Evolutionary conservation across 192 early-diverging fungal genomes (phyloP).

Genomic region (Helicostylum pulchrum): DNA sequence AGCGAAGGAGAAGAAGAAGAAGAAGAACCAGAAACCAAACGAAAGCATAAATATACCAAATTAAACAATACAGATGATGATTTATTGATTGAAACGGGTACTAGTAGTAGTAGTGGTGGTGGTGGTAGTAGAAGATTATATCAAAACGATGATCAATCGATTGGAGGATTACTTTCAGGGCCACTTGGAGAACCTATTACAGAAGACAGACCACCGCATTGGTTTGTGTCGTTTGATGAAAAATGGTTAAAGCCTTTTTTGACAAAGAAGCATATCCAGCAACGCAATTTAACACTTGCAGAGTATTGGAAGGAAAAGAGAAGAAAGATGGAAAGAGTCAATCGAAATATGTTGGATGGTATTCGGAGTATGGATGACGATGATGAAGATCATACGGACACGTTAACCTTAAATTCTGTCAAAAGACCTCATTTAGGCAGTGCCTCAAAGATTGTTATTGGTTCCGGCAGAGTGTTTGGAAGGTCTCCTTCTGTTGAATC

Average conservation of each 20-base stretch:
- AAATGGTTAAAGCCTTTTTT: constrained; percentile 80
- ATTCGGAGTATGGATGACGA: constrained; percentile 3
- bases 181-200: constrained; percentile 36
- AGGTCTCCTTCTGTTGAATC: constrained; percentile 22
- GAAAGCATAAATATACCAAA: background rate
- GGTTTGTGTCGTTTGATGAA: constrained; percentile 85
- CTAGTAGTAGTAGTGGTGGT: background rate
- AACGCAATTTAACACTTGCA: constrained; percentile 29
- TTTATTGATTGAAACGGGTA: constrained; percentile 9
- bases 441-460: constrained; percentile 19
- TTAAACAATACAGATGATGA: background rate
- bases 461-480: constrained; percentile 35
- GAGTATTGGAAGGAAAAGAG: constrained; percentile 36
- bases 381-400: constrained; percentile 13
- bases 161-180: constrained; percentile 34
- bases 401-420: constrained; percentile 24
- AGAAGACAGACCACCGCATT: constrained; percentile 57
- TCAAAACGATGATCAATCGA: constrained; percentile 26
- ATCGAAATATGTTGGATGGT: constrained; percentile 27
- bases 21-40: background rate
- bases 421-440: background rate
- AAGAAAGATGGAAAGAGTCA: constrained; percentile 32
- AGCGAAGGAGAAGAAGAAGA: constrained; percentile 44
- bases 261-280: constrained; percentile 41
- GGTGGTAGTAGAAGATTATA: background rate